phyloP scores from a whole-genome alignment of 257 asterid species.

The Linaria vulgaris region DNA sequence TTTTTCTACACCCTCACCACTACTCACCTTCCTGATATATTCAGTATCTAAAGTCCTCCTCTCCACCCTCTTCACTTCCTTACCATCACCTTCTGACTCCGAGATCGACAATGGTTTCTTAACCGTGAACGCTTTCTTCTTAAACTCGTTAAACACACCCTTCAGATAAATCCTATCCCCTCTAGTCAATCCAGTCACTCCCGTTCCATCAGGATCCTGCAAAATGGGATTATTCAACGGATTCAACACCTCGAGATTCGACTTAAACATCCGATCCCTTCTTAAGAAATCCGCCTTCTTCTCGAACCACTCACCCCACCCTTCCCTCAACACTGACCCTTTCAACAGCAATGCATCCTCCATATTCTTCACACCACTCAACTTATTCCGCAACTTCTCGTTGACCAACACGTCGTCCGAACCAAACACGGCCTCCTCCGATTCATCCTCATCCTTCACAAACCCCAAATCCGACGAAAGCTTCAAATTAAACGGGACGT shows the following conservation, averaged over 20 bases:
- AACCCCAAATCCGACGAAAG: conserved; percentile 59
- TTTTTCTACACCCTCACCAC: conserved; percentile 33
- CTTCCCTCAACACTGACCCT: conserved; percentile 85
- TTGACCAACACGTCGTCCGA: conserved; percentile 84
- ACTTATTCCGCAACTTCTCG: conserved; percentile 57
- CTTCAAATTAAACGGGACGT: conserved; percentile 62
- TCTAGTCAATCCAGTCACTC: conserved; percentile 64
- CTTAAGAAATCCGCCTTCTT: conserved; percentile 85
- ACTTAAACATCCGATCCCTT: conserved; percentile 83
- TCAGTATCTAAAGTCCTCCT: conserved; percentile 36
- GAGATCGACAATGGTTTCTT: conserved; percentile 58
- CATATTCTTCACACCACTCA: conserved; percentile 50
- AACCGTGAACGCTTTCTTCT: conserved; percentile 54
- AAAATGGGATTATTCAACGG: conserved; percentile 77
- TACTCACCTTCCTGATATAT: conserved; percentile 18
- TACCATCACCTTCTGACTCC: conserved; percentile 32
- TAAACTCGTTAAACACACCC: conserved; percentile 62
- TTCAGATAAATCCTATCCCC: conserved; percentile 75
- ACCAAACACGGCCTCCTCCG: conserved; percentile 48
- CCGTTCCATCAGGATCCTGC: conserved; percentile 91
- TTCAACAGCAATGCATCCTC: conserved; percentile 90
- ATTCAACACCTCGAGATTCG: conserved; percentile 73
- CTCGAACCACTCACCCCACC: conserved; percentile 99
- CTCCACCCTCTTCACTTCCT: conserved; percentile 41
- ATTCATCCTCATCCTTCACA: conserved; percentile 28